These are phyloP conservation scores for Phaeosphaeriaceae sp. DNA, from an alignment of 2,329 filamentous ascomycete genomes.

Conservation along the genomic window DNA sequence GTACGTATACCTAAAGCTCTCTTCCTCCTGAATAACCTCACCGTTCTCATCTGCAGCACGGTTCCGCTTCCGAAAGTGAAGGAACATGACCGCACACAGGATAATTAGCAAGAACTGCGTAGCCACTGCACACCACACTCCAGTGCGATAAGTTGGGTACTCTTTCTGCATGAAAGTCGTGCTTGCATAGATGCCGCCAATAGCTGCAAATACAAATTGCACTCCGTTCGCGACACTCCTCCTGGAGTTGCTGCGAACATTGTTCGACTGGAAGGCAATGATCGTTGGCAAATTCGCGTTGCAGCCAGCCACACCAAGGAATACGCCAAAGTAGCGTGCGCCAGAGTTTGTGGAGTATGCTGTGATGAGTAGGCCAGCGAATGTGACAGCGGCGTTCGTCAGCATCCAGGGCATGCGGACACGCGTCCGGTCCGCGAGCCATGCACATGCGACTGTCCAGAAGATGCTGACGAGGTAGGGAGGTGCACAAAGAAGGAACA, in stretches of 20 bases:
- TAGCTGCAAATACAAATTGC: constrained; percentile 41
- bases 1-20: constrained; percentile 8
- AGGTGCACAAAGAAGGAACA: constrained; percentile 47
- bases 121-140: constrained; percentile 33
- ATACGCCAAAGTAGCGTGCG: constrained; percentile 43
- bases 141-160: constrained; percentile 34
- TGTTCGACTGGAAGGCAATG: constrained; percentile 42
- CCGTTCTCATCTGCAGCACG: constrained; percentile 8
- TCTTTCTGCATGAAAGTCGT: constrained; percentile 43
- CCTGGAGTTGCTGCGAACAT: constrained; percentile 40
- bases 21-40: constrained; percentile 5
- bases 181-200: constrained; percentile 41
- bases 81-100: constrained; percentile 19
- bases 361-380: constrained; percentile 23
- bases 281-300: constrained; percentile 41
- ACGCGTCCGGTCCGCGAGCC: constrained; percentile 41
- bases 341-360: constrained; percentile 29
- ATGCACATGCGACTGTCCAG: constrained; percentile 41
- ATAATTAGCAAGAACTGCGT: constrained; percentile 29
- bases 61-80: constrained; percentile 23
- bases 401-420: constrained; percentile 40
- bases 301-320: constrained; percentile 39
- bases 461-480: constrained; percentile 45
- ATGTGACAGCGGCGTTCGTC: constrained; percentile 20
- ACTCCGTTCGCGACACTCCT: constrained; percentile 37